Conservation (phyloP, 306 rosid species). For the Quillaja saponaria region DNA sequence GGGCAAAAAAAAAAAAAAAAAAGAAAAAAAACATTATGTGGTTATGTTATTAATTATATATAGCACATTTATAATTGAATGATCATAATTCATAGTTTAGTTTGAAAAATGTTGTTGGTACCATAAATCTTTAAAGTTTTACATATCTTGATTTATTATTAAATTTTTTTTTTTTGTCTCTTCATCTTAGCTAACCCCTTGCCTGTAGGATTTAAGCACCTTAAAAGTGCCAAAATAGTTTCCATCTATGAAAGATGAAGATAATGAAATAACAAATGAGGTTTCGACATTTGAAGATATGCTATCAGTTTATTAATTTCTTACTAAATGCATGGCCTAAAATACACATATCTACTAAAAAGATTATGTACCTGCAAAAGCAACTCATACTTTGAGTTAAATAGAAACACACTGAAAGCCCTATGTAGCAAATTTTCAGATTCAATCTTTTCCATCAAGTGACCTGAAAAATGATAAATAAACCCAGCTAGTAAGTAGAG, state of each 20-base stretch:
- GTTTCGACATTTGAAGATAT: constrained; percentile 5
- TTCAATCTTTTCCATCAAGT: constrained; percentile 96
- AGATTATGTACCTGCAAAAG: constrained; percentile 80
- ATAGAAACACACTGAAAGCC: constrained; percentile 95
- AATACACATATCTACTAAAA: constrained; percentile 7
- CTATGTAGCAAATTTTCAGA: constrained; percentile 81
- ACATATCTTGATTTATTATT: no score
- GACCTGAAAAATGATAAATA: constrained; percentile 53
- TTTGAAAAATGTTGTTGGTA: no score
- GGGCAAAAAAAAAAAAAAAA: no score
- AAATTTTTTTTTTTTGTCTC: no score
- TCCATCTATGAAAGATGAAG: not conserved
- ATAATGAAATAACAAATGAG: not conserved
- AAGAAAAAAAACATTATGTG: no score
- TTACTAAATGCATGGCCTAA: constrained; percentile 11
- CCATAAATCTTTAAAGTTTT: no score
- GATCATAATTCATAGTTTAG: no score
- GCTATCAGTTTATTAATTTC: constrained; percentile 3
- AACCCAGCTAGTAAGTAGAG: constrained; percentile 2
- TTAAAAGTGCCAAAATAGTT: no score
- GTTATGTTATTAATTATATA: no score
- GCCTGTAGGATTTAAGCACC: no score
- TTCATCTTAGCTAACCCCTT: no score
- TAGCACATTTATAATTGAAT: no score
- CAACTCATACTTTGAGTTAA: constrained; percentile 86